Base-by-base conservation (phyloP, 148 eudicot species). In the Rhododendron mucronatum region DNA sequence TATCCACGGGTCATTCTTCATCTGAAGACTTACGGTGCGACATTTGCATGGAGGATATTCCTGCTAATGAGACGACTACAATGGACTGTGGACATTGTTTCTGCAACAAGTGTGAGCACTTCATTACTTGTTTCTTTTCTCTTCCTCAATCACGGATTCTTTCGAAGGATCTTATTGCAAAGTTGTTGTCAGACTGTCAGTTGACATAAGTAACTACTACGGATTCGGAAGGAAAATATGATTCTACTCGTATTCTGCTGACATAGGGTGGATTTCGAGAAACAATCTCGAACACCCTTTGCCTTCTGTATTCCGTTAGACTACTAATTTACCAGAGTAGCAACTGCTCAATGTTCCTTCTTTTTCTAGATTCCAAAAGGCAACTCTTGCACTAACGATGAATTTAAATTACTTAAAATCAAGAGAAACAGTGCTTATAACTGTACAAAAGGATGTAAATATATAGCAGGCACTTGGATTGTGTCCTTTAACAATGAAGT, bases 61-160 rank as follows among this genome's bases (percentile, higher is more conserved):
- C 84, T 50, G 86, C 35, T 35, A 82, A 81, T 73, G 92, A 92
- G 87, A 65, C 85, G 47, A 91, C 94, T 41, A 87, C 67, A 77
- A 95, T 95, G 98, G 95, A 93, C 87, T 95, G 98, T 85, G 92
- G 93, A 15, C 98, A 95, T 85, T 82, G 87, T 86, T 95, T 91
- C 85, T 95, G 98, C 92, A 93, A 93, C 80, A 79, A 84, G 55
- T 95, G 98, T 93, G 85, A 93, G 95, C 59, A 20, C 28, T 78
- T 77, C 1, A 55, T 21, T 44, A 23, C 82, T 55, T 79, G 50
- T 21, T 75, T 47, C 45, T 26, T 26, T 78, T 77, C 0, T 77
- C 26, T 13, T 7, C 37, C 80, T 35, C 33, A 23, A 78, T 78
- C 33, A 23, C 16, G 3, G 35, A 47, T 45, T 78, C 21, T 78